Evolutionary conservation across 495 filamentous ascomycete species (phyloP), one percentile per base, ranked within the genome.

Genomic region (Podospora pseudoanserina): DNA sequence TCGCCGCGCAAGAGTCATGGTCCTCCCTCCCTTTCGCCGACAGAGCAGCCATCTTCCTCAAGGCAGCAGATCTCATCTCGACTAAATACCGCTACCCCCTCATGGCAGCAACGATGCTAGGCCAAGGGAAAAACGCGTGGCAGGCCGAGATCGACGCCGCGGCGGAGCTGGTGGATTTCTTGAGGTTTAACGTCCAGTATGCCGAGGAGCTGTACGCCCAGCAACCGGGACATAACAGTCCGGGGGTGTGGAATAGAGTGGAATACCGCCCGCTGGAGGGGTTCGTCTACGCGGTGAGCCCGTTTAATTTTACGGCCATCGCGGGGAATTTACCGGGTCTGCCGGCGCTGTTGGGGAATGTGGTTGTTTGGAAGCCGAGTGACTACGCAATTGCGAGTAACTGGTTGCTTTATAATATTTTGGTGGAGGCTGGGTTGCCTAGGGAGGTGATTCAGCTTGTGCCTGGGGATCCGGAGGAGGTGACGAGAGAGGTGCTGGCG

Each of bases 91-190:
- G 93, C 72, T 96, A 96, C 77, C 91, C 95, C 67, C 82, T 97
- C 66, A 94, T 96, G 90, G 93, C 94, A 6, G 86, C 92, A 53
- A 97, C 93, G 7, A 96, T 97, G 86, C 84, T 96, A 26, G 93
- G 93, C 34, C 93, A 97, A 78, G 93, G 93, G 70, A 97, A 97
- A 85, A 97, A 96, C 78, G 91, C 91, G 27, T 97, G 92, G 92
- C 93, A 97, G 78, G 93, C 93, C 20, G 93, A 97, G 86, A 96
- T 97, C 71, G 93, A 97, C 79, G 88, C 94, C 27, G 94, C 94
- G 4, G 94, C 94, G 2, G 94, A 98, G 83, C 80, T 96, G 56
- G 88, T 86, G 71, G 94, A 98, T 77, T 98, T 98, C 81, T 84
- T 98, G 72, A 85, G 91, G 68, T 96, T 96, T 81, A 93, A 92